Conservation (phyloP, 768 basidiomycete genomes). For the Fistulinella prunicolor region DNA sequence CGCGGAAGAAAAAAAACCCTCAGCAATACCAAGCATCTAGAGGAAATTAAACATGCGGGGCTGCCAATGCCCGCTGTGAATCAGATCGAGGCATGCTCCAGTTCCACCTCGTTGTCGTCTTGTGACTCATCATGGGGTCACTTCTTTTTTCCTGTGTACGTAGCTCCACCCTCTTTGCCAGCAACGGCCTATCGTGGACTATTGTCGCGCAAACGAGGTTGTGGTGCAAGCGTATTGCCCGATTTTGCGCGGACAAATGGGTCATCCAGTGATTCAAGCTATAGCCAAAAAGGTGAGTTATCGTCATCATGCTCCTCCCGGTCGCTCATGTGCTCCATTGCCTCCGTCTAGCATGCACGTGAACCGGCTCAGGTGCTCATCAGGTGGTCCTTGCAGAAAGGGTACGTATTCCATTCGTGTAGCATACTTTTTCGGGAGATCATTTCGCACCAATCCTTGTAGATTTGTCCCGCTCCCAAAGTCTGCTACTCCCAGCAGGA, state of each 20-base stretch:
- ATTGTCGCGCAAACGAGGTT: constrained; percentile 60
- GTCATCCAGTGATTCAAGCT: constrained; percentile 49
- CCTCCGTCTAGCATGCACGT: constrained; percentile 45
- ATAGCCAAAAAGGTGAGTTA: constrained; percentile 57
- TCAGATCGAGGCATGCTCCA: constrained; percentile 65
- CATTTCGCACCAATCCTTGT: neutral
- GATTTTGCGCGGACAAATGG: constrained; percentile 56
- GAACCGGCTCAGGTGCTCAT: constrained; percentile 79
- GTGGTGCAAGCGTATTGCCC: constrained; percentile 76
- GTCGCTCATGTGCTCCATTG: constrained; percentile 2
- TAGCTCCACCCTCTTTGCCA: constrained; percentile 84
- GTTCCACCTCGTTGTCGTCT: neutral
- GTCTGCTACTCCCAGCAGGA: constrained; percentile 65
- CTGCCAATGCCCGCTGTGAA: constrained; percentile 70
- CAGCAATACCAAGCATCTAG: constrained; percentile 70
- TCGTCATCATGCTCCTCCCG: constrained; percentile 2
- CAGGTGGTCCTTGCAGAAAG: constrained; percentile 87
- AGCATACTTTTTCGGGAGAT: neutral
- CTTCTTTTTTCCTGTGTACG: too few species aligned
- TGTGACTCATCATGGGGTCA: too few species aligned
- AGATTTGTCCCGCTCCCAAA: constrained; percentile 86
- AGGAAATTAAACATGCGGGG: constrained; percentile 66
- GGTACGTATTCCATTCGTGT: constrained; percentile 42
- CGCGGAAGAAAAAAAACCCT: too few species aligned
- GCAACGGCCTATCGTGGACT: constrained; percentile 73